phyloP scores from a whole-genome alignment of 371 early-diverging fungal genomes.

The Rhizomucor pusillus region DNA sequence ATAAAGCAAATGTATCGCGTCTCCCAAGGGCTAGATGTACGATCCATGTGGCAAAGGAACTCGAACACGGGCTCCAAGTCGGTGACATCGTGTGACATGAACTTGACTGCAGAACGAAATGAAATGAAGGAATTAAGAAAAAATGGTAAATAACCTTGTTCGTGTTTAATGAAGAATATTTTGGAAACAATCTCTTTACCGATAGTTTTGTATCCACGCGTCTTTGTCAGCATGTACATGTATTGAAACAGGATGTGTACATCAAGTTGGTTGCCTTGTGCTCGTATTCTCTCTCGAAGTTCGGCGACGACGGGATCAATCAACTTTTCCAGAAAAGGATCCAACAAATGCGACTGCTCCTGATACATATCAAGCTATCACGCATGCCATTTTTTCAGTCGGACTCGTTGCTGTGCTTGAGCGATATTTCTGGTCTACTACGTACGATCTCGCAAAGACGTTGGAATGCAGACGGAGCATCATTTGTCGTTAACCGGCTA shows the following conservation, averaged over 20 bases:
- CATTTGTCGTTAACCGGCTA: slow-evolving; percentile 6
- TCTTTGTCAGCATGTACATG: slow-evolving; percentile 73
- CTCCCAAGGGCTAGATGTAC: slow-evolving; percentile 58
- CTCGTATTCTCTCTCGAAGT: slow-evolving; percentile 32
- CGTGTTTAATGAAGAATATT: neutral
- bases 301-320: slow-evolving; percentile 62
- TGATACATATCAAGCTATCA: slow-evolving; percentile 73
- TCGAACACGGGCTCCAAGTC: slow-evolving; percentile 85
- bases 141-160: too few relatives aligned
- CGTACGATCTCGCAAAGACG: slow-evolving; percentile 27
- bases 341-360: slow-evolving; percentile 87
- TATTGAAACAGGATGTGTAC: slow-evolving; percentile 49
- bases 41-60: slow-evolving; percentile 42
- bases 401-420: too few relatives aligned
- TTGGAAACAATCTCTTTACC: slow-evolving; percentile 34
- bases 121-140: too few relatives aligned
- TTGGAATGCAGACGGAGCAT: slow-evolving; percentile 11
- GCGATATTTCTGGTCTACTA: neutral
- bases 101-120: slow-evolving; percentile 56
- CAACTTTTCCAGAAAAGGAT: slow-evolving; percentile 77
- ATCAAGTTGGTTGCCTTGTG: slow-evolving; percentile 14
- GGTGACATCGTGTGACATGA: slow-evolving; percentile 86
- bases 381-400: neutral
- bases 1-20: slow-evolving; percentile 74
- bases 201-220: slow-evolving; percentile 87